These are phyloP conservation scores for Capsicum baccatum DNA, from an alignment of 257 asterid genomes.

Conservation along the genomic window DNA sequence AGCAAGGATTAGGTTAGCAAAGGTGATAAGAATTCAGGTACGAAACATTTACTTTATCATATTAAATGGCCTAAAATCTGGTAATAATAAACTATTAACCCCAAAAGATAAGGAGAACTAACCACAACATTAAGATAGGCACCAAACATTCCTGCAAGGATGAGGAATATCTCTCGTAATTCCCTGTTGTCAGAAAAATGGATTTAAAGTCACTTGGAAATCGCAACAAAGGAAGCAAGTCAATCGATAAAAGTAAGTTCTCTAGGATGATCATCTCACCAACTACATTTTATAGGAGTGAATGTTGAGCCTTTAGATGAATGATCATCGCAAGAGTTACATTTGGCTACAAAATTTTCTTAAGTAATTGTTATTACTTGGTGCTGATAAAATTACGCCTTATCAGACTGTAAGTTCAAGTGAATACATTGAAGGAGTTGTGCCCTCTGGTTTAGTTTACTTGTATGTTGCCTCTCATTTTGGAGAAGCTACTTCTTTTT, in stretches of 20 bases:
- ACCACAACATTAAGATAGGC: conserved; percentile 94
- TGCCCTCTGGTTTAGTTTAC: no score
- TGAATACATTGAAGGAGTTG: no score
- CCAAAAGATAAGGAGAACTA: conserved; percentile 35
- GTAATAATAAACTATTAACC: background rate
- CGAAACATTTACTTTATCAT: background rate
- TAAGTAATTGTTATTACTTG: no score
- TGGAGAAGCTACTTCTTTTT: no score
- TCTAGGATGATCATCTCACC: background rate
- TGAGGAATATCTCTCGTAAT: conserved; percentile 65
- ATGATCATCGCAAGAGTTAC: background rate
- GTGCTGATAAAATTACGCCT: no score
- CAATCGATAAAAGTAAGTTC: background rate
- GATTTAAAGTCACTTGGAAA: conserved; percentile 25
- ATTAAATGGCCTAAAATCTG: background rate
- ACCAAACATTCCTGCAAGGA: conserved; percentile 83
- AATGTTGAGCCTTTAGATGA: background rate
- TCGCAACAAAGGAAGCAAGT: background rate
- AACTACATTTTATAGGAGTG: background rate
- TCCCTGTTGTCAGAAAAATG: conserved; percentile 55
- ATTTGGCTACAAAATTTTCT: no score
- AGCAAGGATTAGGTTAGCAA: background rate
- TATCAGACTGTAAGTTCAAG: no score
- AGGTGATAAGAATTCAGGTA: background rate
- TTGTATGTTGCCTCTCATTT: no score